Evolutionary conservation across 306 rosid species (phyloP), one percentile per base, ranked within the genome.

Genomic region (Morella rubra): DNA sequence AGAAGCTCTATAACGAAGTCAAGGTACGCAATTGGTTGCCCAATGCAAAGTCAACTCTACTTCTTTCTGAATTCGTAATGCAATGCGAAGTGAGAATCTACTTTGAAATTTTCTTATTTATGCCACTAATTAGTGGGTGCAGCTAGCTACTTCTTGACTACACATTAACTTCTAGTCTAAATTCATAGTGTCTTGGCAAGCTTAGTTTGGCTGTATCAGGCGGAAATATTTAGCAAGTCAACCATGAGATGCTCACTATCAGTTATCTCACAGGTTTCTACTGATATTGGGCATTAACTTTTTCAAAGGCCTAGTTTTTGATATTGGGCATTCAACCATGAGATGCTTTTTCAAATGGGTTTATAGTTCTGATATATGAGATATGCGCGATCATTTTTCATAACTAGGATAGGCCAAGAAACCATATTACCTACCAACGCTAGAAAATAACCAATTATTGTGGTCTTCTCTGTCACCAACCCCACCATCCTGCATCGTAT

Each of bases 1-100:
- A 88, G 83, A 94, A 94, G 79, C 86, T 94, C 5, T 89, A 90
- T 52, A 76, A 80, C 42, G 97, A 94, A 85, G 97, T 94, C 67
- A 91, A 94, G 97, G 97, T 91, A 69, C 40, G 50, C 8, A 18
- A 41, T 65, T 65, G 71, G 10, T 42, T 42, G 71, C 71, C 46
- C 46, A 58, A 58, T 52, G 13, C 20, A 5, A 13, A 53, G 59
- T 18, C 24, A 56, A 56, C 62, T 56, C 12, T n/a, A 56, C 19
- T 56, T 56, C 13, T 32, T 19, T 58, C 64, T 22, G 37, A 58
- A 58, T 22, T 58, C 4, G 20, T 10, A 3, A 58, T 22, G 15
- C 13, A 20, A 56, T 15, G 59, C 0, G 6, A 53, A 53, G 3
- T 49, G 53, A 3, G 53, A 49, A 46, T 12, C 53, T 49, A 49